Evolutionary conservation across 345 rosid genomes (phyloP).

Genomic region (Ricinus communis): DNA sequence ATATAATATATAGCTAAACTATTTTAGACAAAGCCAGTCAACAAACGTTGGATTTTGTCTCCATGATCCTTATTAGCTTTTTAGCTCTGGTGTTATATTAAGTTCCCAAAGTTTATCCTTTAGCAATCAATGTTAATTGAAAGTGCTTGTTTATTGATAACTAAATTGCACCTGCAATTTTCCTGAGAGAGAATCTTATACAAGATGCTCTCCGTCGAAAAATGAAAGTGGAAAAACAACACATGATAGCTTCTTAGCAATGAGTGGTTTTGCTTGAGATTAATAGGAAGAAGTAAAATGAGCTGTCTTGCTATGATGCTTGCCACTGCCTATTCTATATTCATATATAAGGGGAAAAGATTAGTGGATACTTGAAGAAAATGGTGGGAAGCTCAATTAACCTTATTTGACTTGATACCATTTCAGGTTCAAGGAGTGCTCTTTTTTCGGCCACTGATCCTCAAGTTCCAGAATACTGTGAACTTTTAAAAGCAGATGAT

Average conservation of each 20-base stretch:
- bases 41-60: too few relatives aligned
- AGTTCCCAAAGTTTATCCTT: too few relatives aligned
- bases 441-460: constrained; percentile 96
- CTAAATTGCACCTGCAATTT: too few relatives aligned
- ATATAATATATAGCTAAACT: too few relatives aligned
- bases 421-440: constrained; percentile 79
- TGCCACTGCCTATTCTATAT: neutral
- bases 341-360: neutral
- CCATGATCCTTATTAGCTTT: too few relatives aligned
- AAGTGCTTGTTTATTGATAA: too few relatives aligned
- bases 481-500: constrained; percentile 69
- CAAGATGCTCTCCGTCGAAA: too few relatives aligned
- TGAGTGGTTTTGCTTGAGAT: neutral
- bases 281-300: too few relatives aligned
- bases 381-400: neutral
- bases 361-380: neutral
- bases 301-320: neutral
- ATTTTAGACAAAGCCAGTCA: too few relatives aligned
- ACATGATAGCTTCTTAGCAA: neutral
- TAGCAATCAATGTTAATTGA: too few relatives aligned
- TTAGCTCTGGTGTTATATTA: too few relatives aligned
- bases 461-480: constrained; percentile 87
- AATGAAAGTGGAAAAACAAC: neutral
- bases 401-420: neutral
- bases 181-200: too few relatives aligned